Base-by-base conservation (phyloP, 2,329 filamentous ascomycete genomes). In the Colletotrichum karsti region DNA sequence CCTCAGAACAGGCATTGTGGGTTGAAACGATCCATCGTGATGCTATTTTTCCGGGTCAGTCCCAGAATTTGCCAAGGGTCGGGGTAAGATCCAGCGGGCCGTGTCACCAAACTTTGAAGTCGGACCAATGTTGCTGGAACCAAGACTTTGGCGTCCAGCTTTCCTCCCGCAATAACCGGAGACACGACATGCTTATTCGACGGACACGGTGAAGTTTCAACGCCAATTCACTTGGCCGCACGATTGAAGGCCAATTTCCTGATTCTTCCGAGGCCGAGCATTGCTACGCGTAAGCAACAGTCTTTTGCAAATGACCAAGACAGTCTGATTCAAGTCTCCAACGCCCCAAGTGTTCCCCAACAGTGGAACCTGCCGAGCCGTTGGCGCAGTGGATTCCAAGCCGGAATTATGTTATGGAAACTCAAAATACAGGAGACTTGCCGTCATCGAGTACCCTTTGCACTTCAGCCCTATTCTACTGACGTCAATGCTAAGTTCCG, bases 361-460 rank as follows among this genome's bases (percentile, higher is more conserved):
- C 22, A 12, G 65, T 65, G 65, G 60, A 59, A 55, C 54, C 46
- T 10, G 65, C 65, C 65, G 28, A 68, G 65, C 15, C 60, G 30
- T 33, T 35, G 44, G 60, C 33, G 60, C 20, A 10, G 65, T 37
- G 46, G 61, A 54, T 26, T 50, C 18, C 4, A 12, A 26, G 39
- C 60, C 46, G 60, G 51, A 69, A 67, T 69, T 67, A 69, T 66
- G 67, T 69, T 67, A 67, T 69, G 63, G 46, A 69, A 69, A 69
- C 63, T 53, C 42, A 35, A 50, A 62, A 30, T 18, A n/a, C 35
- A 35, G 30, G 20, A 55, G 13, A 54, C 5, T 28, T 56, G 35
- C 62, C 66, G 56, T 69, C 66, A 69, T 66, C 50, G 20, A 67
- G 12, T 12, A 20, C 26, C 18, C 41, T 7, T 35, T 56, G 24